Conservation (phyloP, 768 basidiomycete genomes). For the Leccinum broughii region DNA sequence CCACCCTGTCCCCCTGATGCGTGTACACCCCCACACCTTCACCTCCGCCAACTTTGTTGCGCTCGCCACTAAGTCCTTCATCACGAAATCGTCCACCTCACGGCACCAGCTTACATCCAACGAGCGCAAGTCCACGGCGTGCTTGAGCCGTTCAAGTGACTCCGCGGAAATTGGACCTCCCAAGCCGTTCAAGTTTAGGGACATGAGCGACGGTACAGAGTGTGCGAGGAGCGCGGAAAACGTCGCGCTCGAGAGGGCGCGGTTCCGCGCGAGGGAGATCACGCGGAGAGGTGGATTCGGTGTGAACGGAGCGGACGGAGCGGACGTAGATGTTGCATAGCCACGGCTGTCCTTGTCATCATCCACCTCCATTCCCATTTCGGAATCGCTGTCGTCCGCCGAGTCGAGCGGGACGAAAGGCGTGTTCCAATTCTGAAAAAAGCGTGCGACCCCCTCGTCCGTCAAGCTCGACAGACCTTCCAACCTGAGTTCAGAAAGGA, state of each 20-base stretch:
- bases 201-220: conserved; percentile 56
- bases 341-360: not conserved
- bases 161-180: conserved; percentile 53
- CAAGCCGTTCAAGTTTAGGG: conserved; percentile 78
- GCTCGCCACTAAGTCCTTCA: conserved; percentile 63
- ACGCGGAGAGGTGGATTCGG: conserved; percentile 47
- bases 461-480: conserved; percentile 61
- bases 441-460: conserved; percentile 63
- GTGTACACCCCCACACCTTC: conserved; percentile 57
- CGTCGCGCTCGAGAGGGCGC: conserved; percentile 49
- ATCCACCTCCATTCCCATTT: conserved; percentile 25
- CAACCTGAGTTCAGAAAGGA: conserved; percentile 55
- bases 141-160: conserved; percentile 40
- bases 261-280: conserved; percentile 67
- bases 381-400: conserved; percentile 5
- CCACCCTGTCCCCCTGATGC: conserved; percentile 46
- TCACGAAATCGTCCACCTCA: conserved; percentile 75
- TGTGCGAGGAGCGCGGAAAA: conserved; percentile 66
- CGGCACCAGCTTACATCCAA: conserved; percentile 89
- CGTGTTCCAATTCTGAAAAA: conserved; percentile 61
- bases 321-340: not conserved
- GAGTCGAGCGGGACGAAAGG: conserved; percentile 14
- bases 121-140: conserved; percentile 44
- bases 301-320: conserved; percentile 8
- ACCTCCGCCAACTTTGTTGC: conserved; percentile 44